Evolutionary conservation across 139 green algal species (phyloP).

Genomic region (Haematococcus lacustris): DNA sequence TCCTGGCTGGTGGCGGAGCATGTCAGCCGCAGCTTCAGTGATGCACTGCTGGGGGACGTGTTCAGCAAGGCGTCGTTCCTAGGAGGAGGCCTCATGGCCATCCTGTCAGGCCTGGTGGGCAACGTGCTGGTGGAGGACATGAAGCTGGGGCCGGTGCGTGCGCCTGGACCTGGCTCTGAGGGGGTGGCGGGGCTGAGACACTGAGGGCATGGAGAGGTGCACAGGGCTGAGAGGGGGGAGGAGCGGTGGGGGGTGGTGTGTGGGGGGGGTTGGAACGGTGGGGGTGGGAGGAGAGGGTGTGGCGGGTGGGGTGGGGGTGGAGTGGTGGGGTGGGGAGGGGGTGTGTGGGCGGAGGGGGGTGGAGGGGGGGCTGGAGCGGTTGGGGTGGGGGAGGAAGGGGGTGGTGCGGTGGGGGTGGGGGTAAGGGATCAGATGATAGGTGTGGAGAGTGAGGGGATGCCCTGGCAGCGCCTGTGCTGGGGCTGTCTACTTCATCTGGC

Average conservation of each 20-base stretch:
- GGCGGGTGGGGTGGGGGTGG: neutral
- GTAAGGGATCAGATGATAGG: neutral
- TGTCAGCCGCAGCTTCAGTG: slow-evolving; percentile 17
- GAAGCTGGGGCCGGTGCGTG: slow-evolving; percentile 7
- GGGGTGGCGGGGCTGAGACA: neutral
- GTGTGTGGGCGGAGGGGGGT: neutral
- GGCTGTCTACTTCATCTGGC: too few species aligned
- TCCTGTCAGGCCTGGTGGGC: slow-evolving; percentile 47
- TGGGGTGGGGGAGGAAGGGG: neutral
- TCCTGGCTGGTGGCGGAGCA: slow-evolving; percentile 70
- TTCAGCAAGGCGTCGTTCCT: slow-evolving; percentile 16
- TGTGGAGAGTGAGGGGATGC: neutral
- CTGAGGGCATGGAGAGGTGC: neutral
- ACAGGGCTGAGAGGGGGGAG: neutral
- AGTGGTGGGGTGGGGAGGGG: neutral
- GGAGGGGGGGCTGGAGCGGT: neutral
- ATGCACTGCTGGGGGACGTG: slow-evolving; percentile 22
- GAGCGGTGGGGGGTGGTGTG: neutral
- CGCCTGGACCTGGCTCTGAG: neutral
- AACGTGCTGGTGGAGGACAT: slow-evolving; percentile 22
- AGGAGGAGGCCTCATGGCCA: slow-evolving; percentile 88
- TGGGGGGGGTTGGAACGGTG: neutral
- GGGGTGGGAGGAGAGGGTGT: neutral
- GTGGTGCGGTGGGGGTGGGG: neutral
- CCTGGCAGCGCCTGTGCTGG: too few species aligned